Evolutionary conservation across 805 yeast genomes (phyloP).

Genomic region (Saturnispora bothae): DNA sequence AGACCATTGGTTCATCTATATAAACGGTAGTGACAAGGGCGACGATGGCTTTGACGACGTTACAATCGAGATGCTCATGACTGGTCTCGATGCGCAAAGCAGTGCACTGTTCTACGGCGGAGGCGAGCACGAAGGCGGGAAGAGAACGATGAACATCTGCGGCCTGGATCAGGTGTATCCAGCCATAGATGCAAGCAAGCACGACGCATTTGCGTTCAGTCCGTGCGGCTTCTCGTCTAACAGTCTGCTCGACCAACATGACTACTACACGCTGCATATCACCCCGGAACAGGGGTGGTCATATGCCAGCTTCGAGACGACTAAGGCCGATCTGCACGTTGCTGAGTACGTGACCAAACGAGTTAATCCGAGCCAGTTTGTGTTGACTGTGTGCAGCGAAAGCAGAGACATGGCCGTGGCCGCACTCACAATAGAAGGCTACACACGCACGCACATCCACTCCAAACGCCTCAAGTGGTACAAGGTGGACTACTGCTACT

Average conservation of each 20-base stretch:
- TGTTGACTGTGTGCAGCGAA: constrained; percentile 20
- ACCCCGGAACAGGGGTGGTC: constrained; percentile 95
- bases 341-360: constrained; percentile 48
- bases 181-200: constrained; percentile 23
- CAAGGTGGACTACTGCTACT: constrained; percentile 10
- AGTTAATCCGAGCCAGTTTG: constrained; percentile 66
- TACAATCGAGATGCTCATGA: constrained; percentile 86
- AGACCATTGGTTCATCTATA: constrained; percentile 87
- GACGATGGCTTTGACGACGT: constrained; percentile 28
- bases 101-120: background rate
- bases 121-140: constrained; percentile 69
- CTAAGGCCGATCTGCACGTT: constrained; percentile 22
- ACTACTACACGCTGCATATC: constrained; percentile 73
- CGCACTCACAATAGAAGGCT: background rate
- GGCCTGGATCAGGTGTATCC: constrained; percentile 46
- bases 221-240: constrained; percentile 96
- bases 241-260: constrained; percentile 51
- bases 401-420: background rate
- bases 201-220: constrained; percentile 82
- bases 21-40: constrained; percentile 35
- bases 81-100: constrained; percentile 48
- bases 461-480: constrained; percentile 1
- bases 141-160: constrained; percentile 51
- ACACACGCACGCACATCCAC: background rate
- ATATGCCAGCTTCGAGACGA: constrained; percentile 92